Base-by-base conservation (phyloP, 2,329 filamentous ascomycete genomes). In the Aspergillus sp. region DNA sequence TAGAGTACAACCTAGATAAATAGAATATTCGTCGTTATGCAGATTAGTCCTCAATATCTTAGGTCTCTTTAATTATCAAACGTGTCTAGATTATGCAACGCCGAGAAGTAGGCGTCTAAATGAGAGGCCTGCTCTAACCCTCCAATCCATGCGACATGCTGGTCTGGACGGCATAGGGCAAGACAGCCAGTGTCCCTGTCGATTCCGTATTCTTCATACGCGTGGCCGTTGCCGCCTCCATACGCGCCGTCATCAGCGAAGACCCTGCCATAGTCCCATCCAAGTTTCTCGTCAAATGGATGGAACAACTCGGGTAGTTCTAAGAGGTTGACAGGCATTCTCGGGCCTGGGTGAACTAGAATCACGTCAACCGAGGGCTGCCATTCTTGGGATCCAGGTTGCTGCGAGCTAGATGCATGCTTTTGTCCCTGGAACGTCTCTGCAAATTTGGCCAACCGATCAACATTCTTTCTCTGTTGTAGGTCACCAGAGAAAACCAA, bases 91-190 rank as follows among this genome's bases (percentile, higher is more conserved):
- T 7, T 20, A 17, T n/a, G 13, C n/a, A 44, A 45, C n/a, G 30
- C 24, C 5, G 50, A 53, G 12, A 44, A 26, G 24, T 36, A 45
- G 18, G 3, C 9, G 11, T 44, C 30, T 15, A 53, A 13, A 8
- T 9, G 20, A 2, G 13, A 32, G 13, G 26, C 41, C 1, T 53
- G 55, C 8, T 61, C 61, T 3, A 65, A 2, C 4, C 18, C 24
- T 20, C 61, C 63, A 4, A 63, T 36, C 58, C 57, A 64, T 4
- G 56, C 64, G 3, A 65, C 58, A 48, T 63, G 62, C 20, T 67
- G 64, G 49, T 68, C 66, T n/a, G 64, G 66, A 5, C 66, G 63
- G 24, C 58, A 59, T 4, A 66, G 53, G 1, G 65, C 44, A 3
- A 65, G 7, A 53, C 61, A 60, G 2, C 64, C 64, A 12, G 4